Base-by-base conservation (phyloP, 495 filamentous ascomycete species). In the Penicillium antarcticum region DNA sequence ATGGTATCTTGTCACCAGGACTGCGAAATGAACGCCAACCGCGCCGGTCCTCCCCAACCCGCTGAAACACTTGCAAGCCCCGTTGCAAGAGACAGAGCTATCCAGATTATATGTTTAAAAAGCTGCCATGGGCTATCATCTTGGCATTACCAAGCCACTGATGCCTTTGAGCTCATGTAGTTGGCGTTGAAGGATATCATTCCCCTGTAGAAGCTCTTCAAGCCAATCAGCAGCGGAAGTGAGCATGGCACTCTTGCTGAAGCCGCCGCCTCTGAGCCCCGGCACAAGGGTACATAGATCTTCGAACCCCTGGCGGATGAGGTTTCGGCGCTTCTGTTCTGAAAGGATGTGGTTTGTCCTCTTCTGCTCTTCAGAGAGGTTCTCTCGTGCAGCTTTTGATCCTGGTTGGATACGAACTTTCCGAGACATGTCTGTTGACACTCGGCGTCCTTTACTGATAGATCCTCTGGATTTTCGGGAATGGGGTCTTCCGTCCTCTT, bases 331-430 rank as follows among this genome's bases (percentile, higher is more conserved):
- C 64, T 91, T 92, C 67, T 94, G 87, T 66, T 97, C 91, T 32
- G 90, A 95, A 43, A 81, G 76, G 57, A 95, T 95, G 65, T 96
- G 91, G 53, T 96, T 95, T 53, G 83, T 83, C 35, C 89, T 75
- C 70, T 94, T 95, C 65, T 96, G 86, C 48, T 87, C 85, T 52
- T 91, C 88, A 0, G 85, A 85, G 23, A 96, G 76, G 57, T 92
- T 92, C 65, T 91, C 86, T 18, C 90, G 80, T 1, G 76, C 64
- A 2, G 71, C 24, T 66, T 85, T 89, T 40, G 60, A 55, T 21
- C 58, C 60, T 32, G 62, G 58, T 9, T 58, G 66, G 1, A 64
- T 31, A 40, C 65, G 63, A 10, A 63, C 52, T 51, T 71, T 75
- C 31, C 65, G 58, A 12, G 62, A 60, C 9, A 51, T 45, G 10